A percentile compares a stretch with the other conserved stretches of the same genome.
Conservation (phyloP, 768 basidiomycete species). For the Punctularia strigosozonata region DNA sequence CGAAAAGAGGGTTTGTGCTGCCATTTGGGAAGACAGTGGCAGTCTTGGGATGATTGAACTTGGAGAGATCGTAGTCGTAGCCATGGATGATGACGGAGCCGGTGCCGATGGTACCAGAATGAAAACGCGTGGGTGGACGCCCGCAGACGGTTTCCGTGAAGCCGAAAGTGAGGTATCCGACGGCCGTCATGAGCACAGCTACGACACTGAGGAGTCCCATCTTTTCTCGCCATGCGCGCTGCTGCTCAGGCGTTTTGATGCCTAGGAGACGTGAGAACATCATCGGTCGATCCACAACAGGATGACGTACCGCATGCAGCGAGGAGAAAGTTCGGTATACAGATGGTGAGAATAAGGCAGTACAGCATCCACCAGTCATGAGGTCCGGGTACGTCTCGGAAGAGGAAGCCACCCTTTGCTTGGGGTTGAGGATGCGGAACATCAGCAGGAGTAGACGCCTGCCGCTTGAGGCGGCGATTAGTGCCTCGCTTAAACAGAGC, state of each 20-base stretch:
- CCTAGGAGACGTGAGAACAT: constrained; percentile 32
- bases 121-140: constrained; percentile 71
- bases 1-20: constrained; percentile 70
- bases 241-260: constrained; percentile 81
- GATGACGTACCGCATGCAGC: constrained; percentile 58
- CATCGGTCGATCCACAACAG: constrained; percentile 1
- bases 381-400: constrained; percentile 74
- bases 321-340: constrained; percentile 72
- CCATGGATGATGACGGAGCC: constrained; percentile 91
- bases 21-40: constrained; percentile 65
- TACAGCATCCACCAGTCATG: constrained; percentile 94
- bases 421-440: constrained; percentile 21
- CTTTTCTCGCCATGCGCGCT: constrained; percentile 97
- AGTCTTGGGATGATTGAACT: constrained; percentile 73
- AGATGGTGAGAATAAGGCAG: constrained; percentile 74
- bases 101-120: constrained; percentile 64
- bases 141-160: constrained; percentile 94
- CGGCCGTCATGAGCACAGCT: constrained; percentile 73
- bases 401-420: constrained; percentile 45
- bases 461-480: constrained; percentile 51
- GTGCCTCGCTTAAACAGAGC: constrained; percentile 86
- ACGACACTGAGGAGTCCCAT: constrained; percentile 86
- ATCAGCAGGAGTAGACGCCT: constrained; percentile 30
- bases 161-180: constrained; percentile 97
- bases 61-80: constrained; percentile 82